Base-by-base conservation (phyloP, 306 rosid species). In the Castanea crenata region DNA sequence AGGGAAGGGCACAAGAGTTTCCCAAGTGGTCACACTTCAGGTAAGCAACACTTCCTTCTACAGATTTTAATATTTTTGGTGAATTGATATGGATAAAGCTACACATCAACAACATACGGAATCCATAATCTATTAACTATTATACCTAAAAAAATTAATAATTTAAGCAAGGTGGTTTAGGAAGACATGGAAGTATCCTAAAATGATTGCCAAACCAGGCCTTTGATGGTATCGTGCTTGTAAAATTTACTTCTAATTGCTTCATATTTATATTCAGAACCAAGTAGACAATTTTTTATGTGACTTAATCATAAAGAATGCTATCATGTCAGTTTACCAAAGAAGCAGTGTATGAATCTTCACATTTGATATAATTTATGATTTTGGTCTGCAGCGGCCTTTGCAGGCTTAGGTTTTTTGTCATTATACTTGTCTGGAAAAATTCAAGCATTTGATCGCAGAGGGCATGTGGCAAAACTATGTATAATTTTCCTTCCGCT, bases 1-100 rank as follows among this genome's bases (percentile, higher is more conserved):
- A 93, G 78, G 84, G 99, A 95, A 91, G 98, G 99, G 62, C 93
- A 95, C 80, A 95, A 93, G 86, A 95, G 98, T 83, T 95, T 95
- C 73, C 99, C 99, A 34, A 95, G 99, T 46, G 99, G 97, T 13
- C 99, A 95, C 71, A 85, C 98, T 76, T 90, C 99, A 77, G 88
- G 99, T 95, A 87, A 87, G 95, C 56, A 82, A 46, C 80, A 68
- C 72, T 78, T 54, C 38, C 70, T 25, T 64, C 80, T 25, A 2
- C 13, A 6, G n/a, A 29, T 19, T 44, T 32, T 13, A 38, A 27
- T 1, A 7, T 8, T 9, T 79, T 51, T 41, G 55, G 5, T 74
- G 41, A 10, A 23, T 31, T 19, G 49, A 16, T 46, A 25, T 71
- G 57, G 12, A 34, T 5, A 20, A 34, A 8, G n/a, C 6, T 35